Conservation (phyloP, 768 basidiomycete species). For the Panus rudis region DNA sequence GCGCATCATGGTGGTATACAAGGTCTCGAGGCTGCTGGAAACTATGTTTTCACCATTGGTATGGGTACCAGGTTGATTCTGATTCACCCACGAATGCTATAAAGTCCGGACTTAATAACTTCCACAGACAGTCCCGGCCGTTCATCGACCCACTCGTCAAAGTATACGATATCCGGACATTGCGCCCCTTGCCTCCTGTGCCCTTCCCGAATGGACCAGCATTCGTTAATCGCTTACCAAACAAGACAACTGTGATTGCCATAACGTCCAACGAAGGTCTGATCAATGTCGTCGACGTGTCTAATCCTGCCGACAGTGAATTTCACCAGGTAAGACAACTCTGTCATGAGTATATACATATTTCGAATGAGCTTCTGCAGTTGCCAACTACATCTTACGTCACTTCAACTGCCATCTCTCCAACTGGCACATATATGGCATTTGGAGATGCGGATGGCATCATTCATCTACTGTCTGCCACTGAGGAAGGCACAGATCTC, state of each 20-base stretch:
- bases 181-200: conserved; percentile 78
- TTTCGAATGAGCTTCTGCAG: conserved; percentile 26
- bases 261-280: conserved; percentile 77
- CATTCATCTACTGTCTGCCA: conserved; percentile 75
- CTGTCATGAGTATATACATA: not conserved
- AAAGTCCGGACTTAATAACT: not conserved
- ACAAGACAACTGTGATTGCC: conserved; percentile 63
- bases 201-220: conserved; percentile 78
- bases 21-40: conserved; percentile 73
- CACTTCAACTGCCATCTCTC: conserved; percentile 74
- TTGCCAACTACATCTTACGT: conserved; percentile 70
- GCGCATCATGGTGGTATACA: conserved; percentile 81
- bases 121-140: conserved; percentile 72
- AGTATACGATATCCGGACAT: conserved; percentile 81
- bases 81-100: not conserved
- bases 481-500: conserved; percentile 46
- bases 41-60: conserved; percentile 82
- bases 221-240: conserved; percentile 77
- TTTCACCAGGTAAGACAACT: conserved; percentile 79
- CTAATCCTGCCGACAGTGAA: conserved; percentile 60
- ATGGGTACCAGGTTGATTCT: conserved; percentile 70
- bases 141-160: conserved; percentile 90
- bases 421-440: conserved; percentile 85
- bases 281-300: conserved; percentile 78
- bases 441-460: conserved; percentile 85